Evolutionary conservation across 768 basidiomycete species (phyloP), one percentile per base, ranked within the genome.

Genomic region (Pulveroboletus sp.): DNA sequence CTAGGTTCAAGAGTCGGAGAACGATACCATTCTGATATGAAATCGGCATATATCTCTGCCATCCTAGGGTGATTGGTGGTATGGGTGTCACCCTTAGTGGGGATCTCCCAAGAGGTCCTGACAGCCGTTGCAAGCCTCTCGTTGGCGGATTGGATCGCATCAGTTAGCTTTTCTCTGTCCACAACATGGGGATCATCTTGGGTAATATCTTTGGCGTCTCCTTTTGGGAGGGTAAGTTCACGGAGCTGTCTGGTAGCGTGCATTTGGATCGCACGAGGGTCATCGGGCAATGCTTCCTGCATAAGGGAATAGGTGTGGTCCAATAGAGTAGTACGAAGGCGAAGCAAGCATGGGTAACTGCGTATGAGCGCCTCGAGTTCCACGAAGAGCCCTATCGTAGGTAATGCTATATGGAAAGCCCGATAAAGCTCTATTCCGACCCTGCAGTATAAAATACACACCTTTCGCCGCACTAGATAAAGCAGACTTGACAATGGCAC

Each of bases 401-500:
- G 73, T 14, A 72, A 49, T 15, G 73, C 78, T 75, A 52, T 49
- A 51, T 55, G 39, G 17, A 37, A 44, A 43, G n/a, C 28, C 53
- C 18, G 45, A 43, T 46, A 37, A 50, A 48, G 54, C 46, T 15
- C 55, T 46, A 7, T 55, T 42, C 47, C 56, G 7, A 39, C 54
- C 46, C 44, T 60, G 47, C 37, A 59, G 39, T 15, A 54, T 47
- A 7, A 50, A 33, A 28, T 46, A 67, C 65, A 52, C 64, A 85
- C 92, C 87, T 80, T 85, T 75, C 10, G 75, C 78, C 28, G 92
- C 92, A 56, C 78, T 85, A 17, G 74, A 71, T 43, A 93, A 80
- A n/a, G 89, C 89, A 39, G 82, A 76, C 62, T 79, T 82, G 35
- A 89, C 86, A 58, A 92, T 89, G 4, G 78, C 88, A 24, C 91